Evolutionary conservation across 305 asterid species (phyloP), one percentile per base, ranked within the genome.

Genomic region (Fraxinus paxiana): DNA sequence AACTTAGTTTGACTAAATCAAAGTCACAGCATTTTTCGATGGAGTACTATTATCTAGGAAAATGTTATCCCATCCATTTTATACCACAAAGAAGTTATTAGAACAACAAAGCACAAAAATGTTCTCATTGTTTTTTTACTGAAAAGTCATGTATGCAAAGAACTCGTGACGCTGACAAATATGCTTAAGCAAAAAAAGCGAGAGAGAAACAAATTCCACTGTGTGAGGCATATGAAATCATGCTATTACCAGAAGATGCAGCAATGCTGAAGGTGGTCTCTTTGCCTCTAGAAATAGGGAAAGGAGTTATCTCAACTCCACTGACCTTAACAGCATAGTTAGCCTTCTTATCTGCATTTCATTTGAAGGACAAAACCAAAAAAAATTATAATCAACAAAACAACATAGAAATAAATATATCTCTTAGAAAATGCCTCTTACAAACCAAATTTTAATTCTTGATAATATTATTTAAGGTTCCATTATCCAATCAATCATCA

Each of bases 271-370:
- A 95, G 24, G 91, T 91, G 43, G 98, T 89, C 28, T 83, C 73
- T 81, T 86, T 79, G 83, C 90, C 88, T 79, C 86, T 87, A 51
- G 88, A 72, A 38, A 92, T 88, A 10, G 98, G 98, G 85, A 81
- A 90, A 13, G 98, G 98, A 20, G 87, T 46, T 3, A 93, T 92
- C 6, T 93, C 97, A 13, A 92, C 88, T 5, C 86, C 88, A 76
- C 79, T 87, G 82, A 93, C 95, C 86, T 91, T 87, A 70, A 95
- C 98, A 74, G 84, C 82, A 78, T 94, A 90, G 51, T 82, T 22
- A 13, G 81, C 81, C 89, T 87, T 86, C 82, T 83, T 88, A 83
- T 78, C 96, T 94, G 92, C 89, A 83, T 81, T 80, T n/a, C 31
- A 81, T 73, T 61, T 7, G 65, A 9, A 69, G 22, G 74, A 17